Evolutionary conservation across 2,329 filamentous ascomycete genomes (phyloP), one percentile per base, ranked within the genome.

Genomic region (Monascus ruber): DNA sequence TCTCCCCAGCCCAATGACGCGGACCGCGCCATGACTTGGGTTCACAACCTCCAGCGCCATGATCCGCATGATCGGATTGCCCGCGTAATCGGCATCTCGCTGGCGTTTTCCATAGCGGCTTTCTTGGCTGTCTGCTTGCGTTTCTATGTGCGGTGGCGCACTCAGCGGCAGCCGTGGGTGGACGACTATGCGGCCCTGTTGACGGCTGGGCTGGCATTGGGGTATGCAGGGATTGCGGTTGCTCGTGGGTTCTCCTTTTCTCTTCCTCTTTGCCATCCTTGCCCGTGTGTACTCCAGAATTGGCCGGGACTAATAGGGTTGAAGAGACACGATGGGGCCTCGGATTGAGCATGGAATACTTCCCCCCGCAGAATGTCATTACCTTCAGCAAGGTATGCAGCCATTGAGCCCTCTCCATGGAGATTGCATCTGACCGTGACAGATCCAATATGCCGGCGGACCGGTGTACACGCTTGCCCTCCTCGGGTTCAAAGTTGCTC

Each of bases 401-500:
- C 24, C 5, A 27, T 8, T 9, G 10, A 5, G 8, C 7, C 6
- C 25, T 10, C 7, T n/a, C n/a, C n/a, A 31, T 8, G 29, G 7
- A 8, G 29, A 7, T 31, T 31, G 7, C 29, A 17, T 31, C 29
- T 31, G 7, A 31, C 29, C 2, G n/a, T 31, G 29, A 26, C 35
- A 56, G 52, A 41, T 56, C 4, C 54, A 56, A 51, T 58, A 57
- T 26, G 41, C 39, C 7, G 51, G 53, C 11, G 54, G 54, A 4
- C 54, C 54, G 2, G 24, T 53, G 2, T 58, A 58, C 38, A 47
- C 42, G 2, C 43, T 58, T 25, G 49, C 47, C 24, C 38, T 72
- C 24, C 56, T 69, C 3, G 64, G 62, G 1, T 72, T 72, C 50
- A 72, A 72, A 40, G 53, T 70, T 17, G 66, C 68, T 31, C 50